Conservation (phyloP, 306 rosid genomes). For the Corylus heterophylla region DNA sequence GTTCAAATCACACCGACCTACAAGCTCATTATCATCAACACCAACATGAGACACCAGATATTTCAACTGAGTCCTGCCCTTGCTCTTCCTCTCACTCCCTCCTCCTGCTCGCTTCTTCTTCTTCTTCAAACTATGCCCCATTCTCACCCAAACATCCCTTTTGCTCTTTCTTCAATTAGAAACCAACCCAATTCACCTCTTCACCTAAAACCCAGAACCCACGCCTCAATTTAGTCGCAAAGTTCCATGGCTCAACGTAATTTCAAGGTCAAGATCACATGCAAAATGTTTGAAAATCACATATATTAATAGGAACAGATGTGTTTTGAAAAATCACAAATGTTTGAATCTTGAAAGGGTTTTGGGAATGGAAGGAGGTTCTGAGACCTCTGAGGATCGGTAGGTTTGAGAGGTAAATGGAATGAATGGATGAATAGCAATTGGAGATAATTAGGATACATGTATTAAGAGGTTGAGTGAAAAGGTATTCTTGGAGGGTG, state of each 20-base stretch:
- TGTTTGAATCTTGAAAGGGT: neutral
- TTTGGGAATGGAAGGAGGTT: neutral
- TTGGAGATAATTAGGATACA: neutral
- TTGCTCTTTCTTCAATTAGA: constrained; percentile 9
- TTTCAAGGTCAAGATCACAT: neutral
- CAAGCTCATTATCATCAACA: constrained; percentile 55
- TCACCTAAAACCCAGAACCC: neutral
- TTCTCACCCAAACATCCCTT: constrained; percentile 11
- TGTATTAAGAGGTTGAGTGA: neutral
- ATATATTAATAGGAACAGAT: neutral
- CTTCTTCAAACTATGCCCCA: constrained; percentile 84
- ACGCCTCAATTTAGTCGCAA: neutral
- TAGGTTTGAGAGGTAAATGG: neutral
- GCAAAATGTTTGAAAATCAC: neutral
- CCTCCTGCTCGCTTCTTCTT: constrained; percentile 53
- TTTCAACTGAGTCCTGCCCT: constrained; percentile 64
- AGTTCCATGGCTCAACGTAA: neutral
- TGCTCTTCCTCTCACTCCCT: constrained; percentile 58
- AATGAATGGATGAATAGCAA: neutral
- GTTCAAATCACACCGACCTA: neutral
- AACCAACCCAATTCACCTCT: neutral
- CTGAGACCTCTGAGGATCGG: neutral
- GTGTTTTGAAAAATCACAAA: neutral
- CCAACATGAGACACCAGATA: constrained; percentile 47
- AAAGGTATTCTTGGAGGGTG: neutral